phyloP scores from a whole-genome alignment of 306 rosid genomes.

The Trifolium repens region DNA sequence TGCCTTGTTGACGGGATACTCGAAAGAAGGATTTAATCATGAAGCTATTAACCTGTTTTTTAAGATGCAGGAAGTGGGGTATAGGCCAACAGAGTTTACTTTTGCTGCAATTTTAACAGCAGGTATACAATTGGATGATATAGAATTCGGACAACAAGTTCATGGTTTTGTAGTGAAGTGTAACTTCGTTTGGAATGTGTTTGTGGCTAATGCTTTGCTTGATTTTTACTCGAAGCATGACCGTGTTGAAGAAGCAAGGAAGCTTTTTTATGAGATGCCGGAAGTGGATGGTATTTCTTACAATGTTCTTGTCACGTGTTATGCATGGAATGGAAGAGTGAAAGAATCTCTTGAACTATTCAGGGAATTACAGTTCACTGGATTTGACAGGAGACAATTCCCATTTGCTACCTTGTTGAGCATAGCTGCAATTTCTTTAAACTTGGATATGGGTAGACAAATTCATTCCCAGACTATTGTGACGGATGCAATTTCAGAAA shows the following conservation, averaged over 20 bases:
- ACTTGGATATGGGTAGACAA: slow-evolving; percentile 76
- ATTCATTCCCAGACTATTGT: slow-evolving; percentile 76
- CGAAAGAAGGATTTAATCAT: slow-evolving; percentile 64
- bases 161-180: slow-evolving; percentile 71
- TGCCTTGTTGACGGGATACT: slow-evolving; percentile 75
- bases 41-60: slow-evolving; percentile 68
- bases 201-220: slow-evolving; percentile 89
- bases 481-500: slow-evolving; percentile 56
- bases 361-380: slow-evolving; percentile 57
- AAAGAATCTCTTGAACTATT: slow-evolving; percentile 62
- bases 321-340: slow-evolving; percentile 64
- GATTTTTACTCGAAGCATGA: slow-evolving; percentile 86
- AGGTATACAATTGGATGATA: slow-evolving; percentile 65
- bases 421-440: slow-evolving; percentile 64
- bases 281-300: slow-evolving; percentile 83
- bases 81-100: slow-evolving; percentile 74
- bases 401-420: slow-evolving; percentile 83
- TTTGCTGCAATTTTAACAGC: slow-evolving; percentile 78
- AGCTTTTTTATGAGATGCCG: slow-evolving; percentile 76
- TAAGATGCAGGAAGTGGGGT: slow-evolving; percentile 65
- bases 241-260: slow-evolving; percentile 54
- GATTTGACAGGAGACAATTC: slow-evolving; percentile 70
- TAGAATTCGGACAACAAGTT: slow-evolving; percentile 67
- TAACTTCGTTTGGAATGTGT: slow-evolving; percentile 71
- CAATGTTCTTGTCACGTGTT: slow-evolving; percentile 67